Evolutionary conservation across 257 asterid genomes (phyloP), one percentile per base, ranked within the genome.

Genomic region (Nicotiana obtusifolia): DNA sequence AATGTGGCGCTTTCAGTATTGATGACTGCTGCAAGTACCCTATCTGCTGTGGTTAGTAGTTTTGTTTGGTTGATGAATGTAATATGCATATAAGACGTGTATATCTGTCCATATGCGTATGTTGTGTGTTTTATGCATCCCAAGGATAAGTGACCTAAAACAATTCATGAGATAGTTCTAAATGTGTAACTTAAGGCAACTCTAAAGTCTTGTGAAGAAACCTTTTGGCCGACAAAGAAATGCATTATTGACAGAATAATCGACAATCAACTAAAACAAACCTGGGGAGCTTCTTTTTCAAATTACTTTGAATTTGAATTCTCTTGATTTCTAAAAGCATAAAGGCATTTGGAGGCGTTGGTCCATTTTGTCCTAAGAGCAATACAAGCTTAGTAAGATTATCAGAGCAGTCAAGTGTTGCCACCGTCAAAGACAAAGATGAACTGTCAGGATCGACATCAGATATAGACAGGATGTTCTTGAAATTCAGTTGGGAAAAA

Each of bases 11-110:
- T 95, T 57, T 95, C 99, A 56, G 99, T 95, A 83, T 80, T 95
- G 88, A 95, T 95, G 99, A 93, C 99, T 14, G 99, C 99, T 84
- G 93, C 92, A 77, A 95, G 99, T 85, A 95, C 99, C 83, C 83
- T 95, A 80, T 57, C 95, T 10, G 97, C 99, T 30, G 98, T 91
- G 97, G 99, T 95, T 81, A 65, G 98, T 93, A 66, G 64, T 85
- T 80, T 7, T 31, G 59, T 78, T 84, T 30, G 49, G 44, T 78
- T 78, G 56, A 22, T 0, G 3, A 44, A 71, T 69, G 20, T 69
- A 2, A 35, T 41, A 22, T 1, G 59, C 31, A 41, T 71, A 71
- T 71, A 44, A 41, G 78, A 71, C 22, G 8, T 69, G 10, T 37
- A 69, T 69, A 37, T 68, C n/a, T 0, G 22, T 44, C 35, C 78